Evolutionary conservation across 768 basidiomycete species (phyloP).

Genomic region (Boletales sp.): DNA sequence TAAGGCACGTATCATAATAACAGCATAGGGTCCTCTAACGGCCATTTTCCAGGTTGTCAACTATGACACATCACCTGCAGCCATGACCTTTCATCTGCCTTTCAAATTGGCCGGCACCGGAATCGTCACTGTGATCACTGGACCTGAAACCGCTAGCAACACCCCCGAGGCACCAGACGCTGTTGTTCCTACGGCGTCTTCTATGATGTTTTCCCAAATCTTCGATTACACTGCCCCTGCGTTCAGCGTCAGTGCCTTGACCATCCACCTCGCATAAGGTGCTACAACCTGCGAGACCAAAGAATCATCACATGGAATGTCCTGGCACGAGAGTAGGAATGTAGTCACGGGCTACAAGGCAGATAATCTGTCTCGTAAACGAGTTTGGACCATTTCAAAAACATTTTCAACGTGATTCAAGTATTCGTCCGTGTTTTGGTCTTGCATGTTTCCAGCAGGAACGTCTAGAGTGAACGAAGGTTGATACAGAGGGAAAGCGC

Average conservation of each 20-base stretch:
- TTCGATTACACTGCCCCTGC: slow-evolving; percentile 55
- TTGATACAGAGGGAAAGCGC: slow-evolving; percentile 64
- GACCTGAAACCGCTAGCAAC: slow-evolving; percentile 50
- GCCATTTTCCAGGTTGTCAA: slow-evolving; percentile 46
- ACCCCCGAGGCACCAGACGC: slow-evolving; percentile 47
- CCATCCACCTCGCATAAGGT: slow-evolving; percentile 5
- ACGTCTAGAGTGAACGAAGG: slow-evolving; percentile 84
- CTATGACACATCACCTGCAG: slow-evolving; percentile 37
- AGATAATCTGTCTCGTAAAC: slow-evolving; percentile 18
- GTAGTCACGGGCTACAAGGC: no score
- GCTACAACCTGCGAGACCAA: background rate
- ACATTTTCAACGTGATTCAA: slow-evolving; percentile 40
- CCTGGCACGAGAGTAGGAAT: no score
- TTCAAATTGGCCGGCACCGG: slow-evolving; percentile 47
- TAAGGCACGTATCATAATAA: slow-evolving; percentile 42
- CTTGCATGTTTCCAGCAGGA: slow-evolving; percentile 65
- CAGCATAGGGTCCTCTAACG: background rate
- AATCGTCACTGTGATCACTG: slow-evolving; percentile 47
- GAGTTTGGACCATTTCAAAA: slow-evolving; percentile 34
- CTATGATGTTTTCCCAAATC: slow-evolving; percentile 44
- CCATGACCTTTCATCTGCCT: slow-evolving; percentile 51
- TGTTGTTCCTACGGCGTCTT: slow-evolving; percentile 44
- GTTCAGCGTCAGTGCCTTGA: slow-evolving; percentile 39
- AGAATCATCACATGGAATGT: background rate
- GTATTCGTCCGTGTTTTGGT: slow-evolving; percentile 66